Base-by-base conservation (phyloP, 2,329 filamentous ascomycete species). In the Amauroascus niger region DNA sequence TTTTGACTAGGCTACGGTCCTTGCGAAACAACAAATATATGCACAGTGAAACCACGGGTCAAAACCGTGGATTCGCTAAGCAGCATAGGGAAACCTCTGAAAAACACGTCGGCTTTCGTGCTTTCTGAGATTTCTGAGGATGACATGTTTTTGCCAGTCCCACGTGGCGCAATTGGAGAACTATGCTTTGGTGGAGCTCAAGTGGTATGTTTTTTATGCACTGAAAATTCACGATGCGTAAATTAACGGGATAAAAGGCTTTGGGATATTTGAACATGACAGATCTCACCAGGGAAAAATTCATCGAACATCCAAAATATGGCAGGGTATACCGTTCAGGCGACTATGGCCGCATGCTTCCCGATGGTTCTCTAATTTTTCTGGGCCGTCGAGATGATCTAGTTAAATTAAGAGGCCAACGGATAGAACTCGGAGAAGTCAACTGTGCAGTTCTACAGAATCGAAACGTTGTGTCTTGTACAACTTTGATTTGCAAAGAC, bases 131-230 rank as follows among this genome's bases (percentile, higher is more conserved):
- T 86, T 14, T 64, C 65, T 14, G 60, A 65, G 2, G 69, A 69
- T 3, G 64, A 70, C 1, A 63, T 63, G 0, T 75, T 82, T 3
- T 67, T 77, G 0, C 62, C 81, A 1, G 71, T 89, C 0, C 87
- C 87, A 0, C 66, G 79, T 6, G 88, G 88, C 2, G 85, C 81
- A 58, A 73, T 88, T 14, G 90, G 90, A 9, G 89, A 95, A 65
- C 75, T 95, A 6, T 94, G 87, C 63, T 93, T 95, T 65, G 88
- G 88, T 13, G 90, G 89, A 9, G 80, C 87, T 47, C 89, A 95
- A 68, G 81, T 95, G 4, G 83, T 81, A 60, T 58, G 67, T 58
- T 14, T 20, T 11, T 18, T 6, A 9, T 11, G 6, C 3, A 26
- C 32, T 33, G 51, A 9, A 16, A 14, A 6, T 6, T 22, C 30